These are phyloP conservation scores for Globisporangium okanoganense DNA, from an alignment of 352 stramenopile species.

Conservation along the genomic window DNA sequence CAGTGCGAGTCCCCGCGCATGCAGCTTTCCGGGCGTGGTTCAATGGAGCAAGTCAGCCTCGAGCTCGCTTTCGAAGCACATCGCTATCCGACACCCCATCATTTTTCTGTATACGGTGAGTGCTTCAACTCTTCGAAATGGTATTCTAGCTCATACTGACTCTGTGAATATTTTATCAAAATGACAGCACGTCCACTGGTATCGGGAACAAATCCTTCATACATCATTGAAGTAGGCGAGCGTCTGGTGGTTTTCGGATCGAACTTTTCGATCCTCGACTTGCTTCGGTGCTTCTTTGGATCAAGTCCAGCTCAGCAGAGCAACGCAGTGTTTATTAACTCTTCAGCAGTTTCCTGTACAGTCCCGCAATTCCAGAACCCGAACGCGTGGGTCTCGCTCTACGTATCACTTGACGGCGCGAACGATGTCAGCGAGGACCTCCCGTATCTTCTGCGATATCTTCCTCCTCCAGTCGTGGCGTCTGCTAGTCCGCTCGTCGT, in stretches of 20 bases:
- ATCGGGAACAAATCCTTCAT: conserved; percentile 18
- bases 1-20: conserved; percentile 30
- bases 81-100: conserved; percentile 1
- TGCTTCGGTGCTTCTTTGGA: conserved; percentile 30
- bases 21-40: not conserved
- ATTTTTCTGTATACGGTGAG: conserved; percentile 12
- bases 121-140: not conserved
- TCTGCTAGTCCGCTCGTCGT: conserved; percentile 17
- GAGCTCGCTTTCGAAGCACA: conserved; percentile 25
- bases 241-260: conserved; percentile 24
- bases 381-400: conserved; percentile 26
- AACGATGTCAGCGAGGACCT: not conserved
- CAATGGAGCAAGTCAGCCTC: conserved; percentile 13
- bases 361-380: conserved; percentile 23
- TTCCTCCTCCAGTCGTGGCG: conserved; percentile 22
- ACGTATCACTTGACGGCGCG: conserved; percentile 18
- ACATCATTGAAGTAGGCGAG: conserved; percentile 25
- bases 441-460: conserved; percentile 28
- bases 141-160: conserved; percentile 1
- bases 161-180: not conserved
- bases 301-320: conserved; percentile 9
- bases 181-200: conserved; percentile 26
- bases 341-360: conserved; percentile 23
- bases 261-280: conserved; percentile 25
- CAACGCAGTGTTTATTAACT: conserved; percentile 22